Conservation (phyloP, 2,329 filamentous ascomycete genomes). For the Teratosphaeria destructans region DNA sequence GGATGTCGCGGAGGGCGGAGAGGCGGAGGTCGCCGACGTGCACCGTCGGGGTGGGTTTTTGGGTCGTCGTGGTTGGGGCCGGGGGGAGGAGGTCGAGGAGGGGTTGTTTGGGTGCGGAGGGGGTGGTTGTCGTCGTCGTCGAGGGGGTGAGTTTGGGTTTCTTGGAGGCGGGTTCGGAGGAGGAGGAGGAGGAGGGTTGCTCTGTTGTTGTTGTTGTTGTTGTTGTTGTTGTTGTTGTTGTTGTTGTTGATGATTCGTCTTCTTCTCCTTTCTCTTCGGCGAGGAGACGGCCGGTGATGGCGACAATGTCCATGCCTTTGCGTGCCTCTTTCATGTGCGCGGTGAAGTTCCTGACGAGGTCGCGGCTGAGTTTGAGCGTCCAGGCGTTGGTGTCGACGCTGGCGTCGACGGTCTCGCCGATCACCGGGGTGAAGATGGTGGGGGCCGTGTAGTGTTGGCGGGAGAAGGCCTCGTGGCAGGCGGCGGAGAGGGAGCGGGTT, state of each 20-base stretch:
- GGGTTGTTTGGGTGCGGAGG: not conserved
- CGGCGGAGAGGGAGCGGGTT: slow-evolving; percentile 64
- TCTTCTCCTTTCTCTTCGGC: slow-evolving; percentile 27
- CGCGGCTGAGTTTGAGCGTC: slow-evolving; percentile 81
- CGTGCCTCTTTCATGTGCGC: slow-evolving; percentile 68
- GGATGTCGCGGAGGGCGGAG: slow-evolving; percentile 73
- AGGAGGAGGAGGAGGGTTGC: no score
- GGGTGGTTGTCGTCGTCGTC: not conserved
- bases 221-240: no score
- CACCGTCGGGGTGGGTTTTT: slow-evolving; percentile 41
- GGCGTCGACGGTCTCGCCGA: slow-evolving; percentile 70
- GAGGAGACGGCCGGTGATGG: slow-evolving; percentile 68
- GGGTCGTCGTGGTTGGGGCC: not conserved
- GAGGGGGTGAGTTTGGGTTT: not conserved
- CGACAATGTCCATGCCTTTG: slow-evolving; percentile 78
- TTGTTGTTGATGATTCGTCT: slow-evolving; percentile 23
- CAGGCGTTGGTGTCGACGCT: slow-evolving; percentile 97
- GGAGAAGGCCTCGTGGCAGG: slow-evolving; percentile 53
- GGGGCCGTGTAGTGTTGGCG: slow-evolving; percentile 7
- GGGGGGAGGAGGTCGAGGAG: slow-evolving; percentile 45
- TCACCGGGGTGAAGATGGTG: slow-evolving; percentile 63
- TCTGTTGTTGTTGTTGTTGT: no score
- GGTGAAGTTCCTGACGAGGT: slow-evolving; percentile 73
- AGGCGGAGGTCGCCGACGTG: slow-evolving; percentile 90
- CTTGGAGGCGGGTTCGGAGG: not conserved